These are phyloP conservation scores for Pythium catenulatum DNA, from an alignment of 352 stramenopile species.

Conservation along the genomic window DNA sequence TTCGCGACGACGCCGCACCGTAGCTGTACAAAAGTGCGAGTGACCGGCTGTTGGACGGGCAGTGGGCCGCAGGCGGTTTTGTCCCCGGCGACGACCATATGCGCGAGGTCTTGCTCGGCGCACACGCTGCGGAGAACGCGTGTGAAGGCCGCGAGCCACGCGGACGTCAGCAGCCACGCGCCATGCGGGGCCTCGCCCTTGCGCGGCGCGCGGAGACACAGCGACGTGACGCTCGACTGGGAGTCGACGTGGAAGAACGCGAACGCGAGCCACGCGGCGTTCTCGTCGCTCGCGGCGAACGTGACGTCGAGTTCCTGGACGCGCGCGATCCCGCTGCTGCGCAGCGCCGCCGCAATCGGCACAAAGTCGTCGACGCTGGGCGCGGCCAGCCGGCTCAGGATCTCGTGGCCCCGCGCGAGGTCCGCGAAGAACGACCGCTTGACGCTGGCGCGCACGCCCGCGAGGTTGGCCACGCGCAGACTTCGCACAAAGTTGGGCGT, in stretches of 20 bases:
- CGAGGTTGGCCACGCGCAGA: neutral
- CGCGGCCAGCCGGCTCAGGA: neutral
- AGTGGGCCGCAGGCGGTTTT: neutral
- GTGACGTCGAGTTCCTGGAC: constrained; percentile 3
- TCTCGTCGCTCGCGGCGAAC: neutral
- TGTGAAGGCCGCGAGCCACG: constrained; percentile 23
- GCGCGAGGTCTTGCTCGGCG: constrained; percentile 20
- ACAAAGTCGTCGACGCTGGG: neutral
- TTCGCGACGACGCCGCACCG: neutral
- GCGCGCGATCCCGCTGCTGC: neutral
- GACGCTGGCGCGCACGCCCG: neutral
- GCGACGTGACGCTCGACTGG: constrained; percentile 47
- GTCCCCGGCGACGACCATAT: constrained; percentile 44
- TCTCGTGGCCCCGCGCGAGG: neutral
- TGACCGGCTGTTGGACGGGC: neutral
- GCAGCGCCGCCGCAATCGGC: neutral
- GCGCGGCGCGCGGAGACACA: constrained; percentile 37
- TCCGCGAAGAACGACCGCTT: neutral
- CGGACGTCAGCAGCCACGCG: neutral
- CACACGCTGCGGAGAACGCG: constrained; percentile 16
- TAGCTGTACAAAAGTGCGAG: neutral
- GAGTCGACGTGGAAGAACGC: constrained; percentile 71
- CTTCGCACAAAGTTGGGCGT: neutral
- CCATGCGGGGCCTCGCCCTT: neutral
- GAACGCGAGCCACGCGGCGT: constrained; percentile 67